These are phyloP conservation scores for Globisporangium abappressorium DNA, from an alignment of 352 stramenopile genomes.

Conservation along the genomic window DNA sequence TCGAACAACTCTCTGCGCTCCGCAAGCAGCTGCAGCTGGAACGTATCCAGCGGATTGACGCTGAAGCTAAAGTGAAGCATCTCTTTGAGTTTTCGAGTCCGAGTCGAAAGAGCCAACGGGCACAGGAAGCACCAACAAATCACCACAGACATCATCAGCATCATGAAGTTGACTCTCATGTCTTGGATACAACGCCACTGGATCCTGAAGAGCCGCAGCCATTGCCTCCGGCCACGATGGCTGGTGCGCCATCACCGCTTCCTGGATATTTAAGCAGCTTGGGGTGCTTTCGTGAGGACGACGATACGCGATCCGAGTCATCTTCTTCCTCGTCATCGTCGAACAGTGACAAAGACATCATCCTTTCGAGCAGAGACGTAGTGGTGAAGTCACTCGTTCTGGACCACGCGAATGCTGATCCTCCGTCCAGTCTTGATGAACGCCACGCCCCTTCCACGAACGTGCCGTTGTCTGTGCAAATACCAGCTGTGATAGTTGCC, in stretches of 20 bases:
- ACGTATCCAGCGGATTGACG: slow-evolving; percentile 60
- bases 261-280: slow-evolving; percentile 37
- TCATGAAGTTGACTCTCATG: background rate
- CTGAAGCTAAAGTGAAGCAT: slow-evolving; percentile 66
- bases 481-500: background rate
- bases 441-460: background rate
- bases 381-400: background rate
- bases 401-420: too few relatives aligned
- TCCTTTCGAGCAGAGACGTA: background rate
- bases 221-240: slow-evolving; percentile 43
- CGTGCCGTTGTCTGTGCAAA: background rate
- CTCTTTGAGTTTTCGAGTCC: slow-evolving; percentile 22
- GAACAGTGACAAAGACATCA: slow-evolving; percentile 17
- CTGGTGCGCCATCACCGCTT: slow-evolving; percentile 30
- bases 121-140: background rate
- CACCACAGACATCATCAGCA: background rate
- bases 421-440: background rate
- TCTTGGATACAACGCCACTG: background rate
- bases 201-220: slow-evolving; percentile 40
- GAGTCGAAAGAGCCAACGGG: slow-evolving; percentile 5
- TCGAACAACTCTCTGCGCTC: slow-evolving; percentile 72
- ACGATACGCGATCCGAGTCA: slow-evolving; percentile 4
- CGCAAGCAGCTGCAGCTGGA: slow-evolving; percentile 79
- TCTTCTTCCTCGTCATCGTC: slow-evolving; percentile 37
- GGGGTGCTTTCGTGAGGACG: background rate